Conservation (phyloP, 1,139 yeast genomes). For the Dujonia santamariae region DNA sequence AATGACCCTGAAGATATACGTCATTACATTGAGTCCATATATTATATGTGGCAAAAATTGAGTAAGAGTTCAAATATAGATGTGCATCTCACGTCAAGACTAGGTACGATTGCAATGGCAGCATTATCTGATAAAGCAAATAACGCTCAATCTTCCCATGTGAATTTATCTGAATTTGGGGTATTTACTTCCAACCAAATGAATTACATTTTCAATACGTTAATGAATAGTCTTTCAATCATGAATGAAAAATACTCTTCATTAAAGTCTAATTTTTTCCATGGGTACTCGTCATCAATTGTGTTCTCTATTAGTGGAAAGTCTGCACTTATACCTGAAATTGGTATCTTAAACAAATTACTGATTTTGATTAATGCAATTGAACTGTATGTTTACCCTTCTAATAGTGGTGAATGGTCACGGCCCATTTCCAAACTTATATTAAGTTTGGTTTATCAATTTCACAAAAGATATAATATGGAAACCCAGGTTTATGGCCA, state of each 20-base stretch:
- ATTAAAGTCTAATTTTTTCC: slow-evolving; percentile 42
- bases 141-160: slow-evolving; percentile 11
- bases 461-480: slow-evolving; percentile 53
- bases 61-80: slow-evolving; percentile 60
- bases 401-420: slow-evolving; percentile 87
- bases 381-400: slow-evolving; percentile 89
- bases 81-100: slow-evolving; percentile 60
- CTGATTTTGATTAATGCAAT: slow-evolving; percentile 61
- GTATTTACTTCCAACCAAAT: slow-evolving; percentile 62
- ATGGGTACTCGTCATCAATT: slow-evolving; percentile 61
- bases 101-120: slow-evolving; percentile 61
- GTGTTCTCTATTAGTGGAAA: slow-evolving; percentile 63
- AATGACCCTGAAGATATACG: slow-evolving; percentile 40
- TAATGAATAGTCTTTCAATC: slow-evolving; percentile 53
- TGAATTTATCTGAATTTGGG: slow-evolving; percentile 44
- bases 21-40: slow-evolving; percentile 61
- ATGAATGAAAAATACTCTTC: slow-evolving; percentile 39
- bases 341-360: slow-evolving; percentile 53
- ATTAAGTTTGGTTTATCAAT: slow-evolving; percentile 52
- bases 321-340: slow-evolving; percentile 21
- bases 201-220: slow-evolving; percentile 52
- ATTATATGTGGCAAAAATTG: slow-evolving; percentile 70
- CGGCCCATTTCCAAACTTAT: slow-evolving; percentile 63
- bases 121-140: slow-evolving; percentile 31
- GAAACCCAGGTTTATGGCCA: slow-evolving; percentile 44